A percentile compares a stretch with the other conserved stretches of the same genome.
These are phyloP conservation scores for Carallia pectinifolia DNA, from an alignment of 345 rosid species.

Conservation along the genomic window DNA sequence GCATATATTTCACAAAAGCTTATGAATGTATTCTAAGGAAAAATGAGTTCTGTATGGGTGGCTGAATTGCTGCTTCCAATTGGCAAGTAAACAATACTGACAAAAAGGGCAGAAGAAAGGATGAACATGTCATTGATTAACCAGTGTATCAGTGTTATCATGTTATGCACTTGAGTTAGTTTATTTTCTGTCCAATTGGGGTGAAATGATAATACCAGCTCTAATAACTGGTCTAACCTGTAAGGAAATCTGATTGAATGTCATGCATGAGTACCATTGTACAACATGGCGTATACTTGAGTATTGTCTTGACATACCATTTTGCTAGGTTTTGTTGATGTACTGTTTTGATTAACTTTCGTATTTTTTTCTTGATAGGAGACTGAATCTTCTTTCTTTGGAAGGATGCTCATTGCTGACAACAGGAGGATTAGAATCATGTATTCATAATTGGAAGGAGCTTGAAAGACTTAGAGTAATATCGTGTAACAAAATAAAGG, in stretches of 20 bases:
- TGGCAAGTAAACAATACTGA: too few relatives aligned
- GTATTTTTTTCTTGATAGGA: conserved; percentile 44
- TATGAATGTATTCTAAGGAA: not conserved
- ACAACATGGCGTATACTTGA: not conserved
- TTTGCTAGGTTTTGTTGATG: not conserved
- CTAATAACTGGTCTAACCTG: not conserved
- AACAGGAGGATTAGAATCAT: conserved; percentile 69
- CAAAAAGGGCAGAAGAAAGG: not conserved
- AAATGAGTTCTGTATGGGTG: not conserved
- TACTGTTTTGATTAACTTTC: not conserved
- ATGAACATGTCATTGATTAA: too few relatives aligned
- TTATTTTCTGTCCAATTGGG: not conserved
- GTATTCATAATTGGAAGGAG: conserved; percentile 67
- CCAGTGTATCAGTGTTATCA: too few relatives aligned
- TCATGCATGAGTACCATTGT: not conserved
- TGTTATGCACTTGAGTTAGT: not conserved
- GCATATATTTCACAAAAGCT: not conserved
- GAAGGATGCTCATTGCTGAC: conserved; percentile 85
- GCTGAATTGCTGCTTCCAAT: not conserved
- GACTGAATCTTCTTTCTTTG: conserved; percentile 61
- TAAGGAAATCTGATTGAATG: not conserved
- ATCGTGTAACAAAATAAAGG: conserved; percentile 76
- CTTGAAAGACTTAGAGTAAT: conserved; percentile 62
- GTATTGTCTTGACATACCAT: too few relatives aligned
- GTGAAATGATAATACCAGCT: not conserved